Evolutionary conservation across 805 yeast species (phyloP).

Genomic region (Wickerhamiella allomyrinae): DNA sequence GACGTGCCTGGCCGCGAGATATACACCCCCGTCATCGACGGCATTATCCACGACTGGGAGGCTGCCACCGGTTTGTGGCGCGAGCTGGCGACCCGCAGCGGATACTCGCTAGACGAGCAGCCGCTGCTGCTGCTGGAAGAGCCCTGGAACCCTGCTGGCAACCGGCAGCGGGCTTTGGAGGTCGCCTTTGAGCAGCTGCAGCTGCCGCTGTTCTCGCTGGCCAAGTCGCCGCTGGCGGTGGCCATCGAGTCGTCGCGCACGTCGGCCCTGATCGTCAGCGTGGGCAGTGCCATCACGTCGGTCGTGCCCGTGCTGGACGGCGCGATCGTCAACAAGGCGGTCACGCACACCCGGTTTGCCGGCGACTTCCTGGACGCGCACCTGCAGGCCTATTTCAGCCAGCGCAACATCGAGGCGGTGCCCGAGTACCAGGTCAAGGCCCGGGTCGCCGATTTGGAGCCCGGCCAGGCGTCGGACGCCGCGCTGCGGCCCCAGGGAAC

Average conservation of each 20-base stretch:
- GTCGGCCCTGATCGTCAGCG: slow-evolving; percentile 69
- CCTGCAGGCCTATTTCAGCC: slow-evolving; percentile 34
- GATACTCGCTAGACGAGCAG: slow-evolving; percentile 47
- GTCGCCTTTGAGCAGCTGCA: slow-evolving; percentile 50
- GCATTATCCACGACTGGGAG: slow-evolving; percentile 55
- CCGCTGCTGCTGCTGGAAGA: slow-evolving; percentile 80
- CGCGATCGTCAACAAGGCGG: slow-evolving; percentile 27
- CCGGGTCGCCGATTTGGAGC: slow-evolving; percentile 21
- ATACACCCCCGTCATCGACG: slow-evolving; percentile 18
- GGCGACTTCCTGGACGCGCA: slow-evolving; percentile 73
- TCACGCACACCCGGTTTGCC: slow-evolving; percentile 55
- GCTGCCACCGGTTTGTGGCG: slow-evolving; percentile 62
- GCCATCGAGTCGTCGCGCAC: slow-evolving; percentile 82
- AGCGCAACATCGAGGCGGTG: slow-evolving; percentile 23
- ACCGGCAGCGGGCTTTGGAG: slow-evolving; percentile 59
- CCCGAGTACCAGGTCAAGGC: slow-evolving; percentile 27
- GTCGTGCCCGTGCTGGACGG: slow-evolving; percentile 36
- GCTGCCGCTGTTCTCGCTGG: slow-evolving; percentile 71
- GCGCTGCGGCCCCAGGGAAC: slow-evolving; percentile 23
- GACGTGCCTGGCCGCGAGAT: slow-evolving; percentile 14
- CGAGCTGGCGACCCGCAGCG: slow-evolving; percentile 40
- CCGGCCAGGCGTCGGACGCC: slow-evolving; percentile 24
- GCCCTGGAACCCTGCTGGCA: slow-evolving; percentile 59
- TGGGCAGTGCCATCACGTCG: slow-evolving; percentile 65
- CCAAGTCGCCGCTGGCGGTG: slow-evolving; percentile 70